Base-by-base conservation (phyloP, 2,329 filamentous ascomycete genomes). In the Venturia nashicola region DNA sequence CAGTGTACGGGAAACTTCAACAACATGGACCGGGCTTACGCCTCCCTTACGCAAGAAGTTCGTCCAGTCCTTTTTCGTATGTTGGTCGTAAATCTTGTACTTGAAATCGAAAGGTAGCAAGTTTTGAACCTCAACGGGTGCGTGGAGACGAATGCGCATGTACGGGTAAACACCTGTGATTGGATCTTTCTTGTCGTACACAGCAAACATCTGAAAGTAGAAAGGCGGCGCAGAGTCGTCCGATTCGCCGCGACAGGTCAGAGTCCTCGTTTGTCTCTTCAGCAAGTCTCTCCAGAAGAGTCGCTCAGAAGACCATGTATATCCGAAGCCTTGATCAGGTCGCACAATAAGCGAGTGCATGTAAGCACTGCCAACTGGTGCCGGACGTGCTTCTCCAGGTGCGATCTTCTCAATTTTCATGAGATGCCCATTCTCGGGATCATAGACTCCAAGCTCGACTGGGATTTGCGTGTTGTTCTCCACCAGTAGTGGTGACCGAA, bases 391-490 rank as follows among this genome's bases (percentile, higher is more conserved):
- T 72, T 97, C 92, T 0, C 95, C 94, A 0, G 94, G 95, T 0
- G 91, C 83, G 64, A 99, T 93, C 78, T 97, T 97, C 76, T 99
- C 95, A 67, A 99, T 97, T 78, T 97, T 97, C 67, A 97, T 83
- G 20, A 99, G 80, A 73, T 97, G 88, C 0, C 92, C 92, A 65
- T 96, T 88, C 66, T 90, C 85, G 0, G 86, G 86, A 73, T 93
- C 94, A 72, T 90, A 97, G 18, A 99, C 86, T 18, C 94, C 95
- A 27, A 99, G 76, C 74, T 99, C 94, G 16, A 99, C 86, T 0
- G 94, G 93, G 54, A 99, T 96, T 72, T 99, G 91, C 0, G 94
- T 99, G 67, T 94, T 89, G 75, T 99, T 99, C 73, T 99, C 94
- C 8, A 99, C 86, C 0, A 97, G 77, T 1, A 99, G 78, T 0